These are phyloP conservation scores for Pseudopyricularia cyperi DNA, from an alignment of 2,329 filamentous ascomycete species.

Conservation along the genomic window DNA sequence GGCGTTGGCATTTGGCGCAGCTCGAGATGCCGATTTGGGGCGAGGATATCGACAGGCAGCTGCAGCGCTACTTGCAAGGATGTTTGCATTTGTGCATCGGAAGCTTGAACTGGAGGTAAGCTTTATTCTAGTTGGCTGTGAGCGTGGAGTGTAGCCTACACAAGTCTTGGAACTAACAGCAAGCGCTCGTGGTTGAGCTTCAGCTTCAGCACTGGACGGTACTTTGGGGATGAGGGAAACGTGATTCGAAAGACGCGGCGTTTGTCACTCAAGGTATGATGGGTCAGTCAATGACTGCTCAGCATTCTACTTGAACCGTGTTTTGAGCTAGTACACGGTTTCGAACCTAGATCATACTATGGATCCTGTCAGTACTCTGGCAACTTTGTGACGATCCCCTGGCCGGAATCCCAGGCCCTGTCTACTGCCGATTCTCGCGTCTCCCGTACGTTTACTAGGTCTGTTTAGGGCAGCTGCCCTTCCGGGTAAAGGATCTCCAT, in stretches of 20 bases:
- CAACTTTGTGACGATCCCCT: neutral
- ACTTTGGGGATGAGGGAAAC: neutral
- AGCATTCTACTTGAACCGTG: neutral
- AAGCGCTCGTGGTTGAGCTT: neutral
- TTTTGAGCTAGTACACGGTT: neutral
- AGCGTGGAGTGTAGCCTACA: neutral
- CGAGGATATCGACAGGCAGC: neutral
- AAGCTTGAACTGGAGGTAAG: constrained; percentile 1
- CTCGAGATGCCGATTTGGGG: constrained; percentile 1
- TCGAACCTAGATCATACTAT: neutral
- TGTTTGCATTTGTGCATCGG: neutral
- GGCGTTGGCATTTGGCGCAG: neutral
- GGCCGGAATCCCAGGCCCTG: neutral
- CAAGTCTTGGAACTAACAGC: neutral
- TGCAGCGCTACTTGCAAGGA: neutral
- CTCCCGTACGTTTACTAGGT: neutral
- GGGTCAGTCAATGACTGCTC: neutral
- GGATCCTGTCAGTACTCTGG: neutral
- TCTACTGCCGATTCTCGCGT: neutral
- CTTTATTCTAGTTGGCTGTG: neutral
- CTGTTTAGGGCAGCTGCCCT: neutral
- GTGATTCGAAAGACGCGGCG: neutral
- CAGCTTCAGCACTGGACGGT: neutral
- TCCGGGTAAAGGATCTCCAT: neutral
- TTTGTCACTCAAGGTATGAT: neutral